Evolutionary conservation across 345 rosid genomes (phyloP), one percentile per base, ranked within the genome.

Genomic region (Combretum micranthum): DNA sequence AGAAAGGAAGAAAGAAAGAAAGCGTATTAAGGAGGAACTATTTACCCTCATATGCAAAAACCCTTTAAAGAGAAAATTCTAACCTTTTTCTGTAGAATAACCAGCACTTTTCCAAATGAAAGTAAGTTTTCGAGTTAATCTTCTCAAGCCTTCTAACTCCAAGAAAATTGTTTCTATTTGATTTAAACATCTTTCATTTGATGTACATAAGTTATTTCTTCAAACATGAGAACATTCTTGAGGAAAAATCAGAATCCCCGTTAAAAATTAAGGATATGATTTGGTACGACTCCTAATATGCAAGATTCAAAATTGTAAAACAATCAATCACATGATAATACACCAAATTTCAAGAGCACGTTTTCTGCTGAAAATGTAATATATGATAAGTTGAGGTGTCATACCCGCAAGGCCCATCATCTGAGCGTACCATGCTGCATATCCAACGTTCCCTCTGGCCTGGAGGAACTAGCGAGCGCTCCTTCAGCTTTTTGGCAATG

Each of bases 391-490:
- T 47, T 47, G 47, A 44, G 18, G 49, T 15, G 15, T 68, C 90
- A 45, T 82, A 91, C 96, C 95, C 76, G 46, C 79, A 77, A 15
- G 96, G 98, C 65, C 92, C 98, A 61, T 72, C 66, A 21, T 13
- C 26, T 10, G 77, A 59, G 15, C 49, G 58, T 11, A 84, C 79
- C 80, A 84, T 81, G 37, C 62, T 52, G n/a, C 64, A 64, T 46
- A 91, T 91, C 15, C 48, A 76, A 11, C 25, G 42, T 62, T 72
- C 56, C 50, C 96, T 76, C 17, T 39, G 69, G 46, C 55, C 4
- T 13, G 98, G 80, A 21, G 10, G 16, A 61, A 79, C 85, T 47
- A 88, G 51, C 2, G 92, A 91, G 57, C 82, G 46, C 0, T 46
- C 0, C 70, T 80, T 87, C 66, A 91, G 64, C 47, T 53, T 32